These are phyloP conservation scores for Didymella pomorum DNA, from an alignment of 2,329 filamentous ascomycete genomes.

Conservation along the genomic window DNA sequence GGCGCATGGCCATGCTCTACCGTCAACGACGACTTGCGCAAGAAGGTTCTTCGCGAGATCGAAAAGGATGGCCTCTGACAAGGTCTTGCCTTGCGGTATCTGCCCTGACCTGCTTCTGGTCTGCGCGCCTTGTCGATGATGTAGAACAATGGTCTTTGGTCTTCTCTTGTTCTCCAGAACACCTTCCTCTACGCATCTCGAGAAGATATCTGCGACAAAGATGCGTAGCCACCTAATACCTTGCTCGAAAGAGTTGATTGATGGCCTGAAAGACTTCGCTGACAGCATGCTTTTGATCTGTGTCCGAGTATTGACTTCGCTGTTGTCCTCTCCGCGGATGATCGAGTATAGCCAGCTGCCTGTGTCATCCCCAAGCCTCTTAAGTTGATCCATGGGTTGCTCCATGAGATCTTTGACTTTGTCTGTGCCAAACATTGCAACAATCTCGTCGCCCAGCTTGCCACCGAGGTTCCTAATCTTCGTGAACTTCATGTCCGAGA, in stretches of 20 bases:
- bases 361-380: constrained; percentile 81
- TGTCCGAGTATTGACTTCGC: constrained; percentile 88
- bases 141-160: constrained; percentile 84
- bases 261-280: constrained; percentile 91
- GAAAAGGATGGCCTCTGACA: constrained; percentile 77
- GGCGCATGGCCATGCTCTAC: constrained; percentile 86
- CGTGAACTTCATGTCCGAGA: constrained; percentile 87
- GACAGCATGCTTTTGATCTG: constrained; percentile 98
- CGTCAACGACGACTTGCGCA: constrained; percentile 78
- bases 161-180: constrained; percentile 85
- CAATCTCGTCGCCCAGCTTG: constrained; percentile 80
- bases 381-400: constrained; percentile 77
- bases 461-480: constrained; percentile 11
- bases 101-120: constrained; percentile 77
- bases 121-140: constrained; percentile 78
- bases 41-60: constrained; percentile 79
- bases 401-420: constrained; percentile 76
- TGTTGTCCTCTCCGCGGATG: constrained; percentile 84
- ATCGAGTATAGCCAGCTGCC: constrained; percentile 85
- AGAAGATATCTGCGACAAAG: constrained; percentile 89
- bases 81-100: constrained; percentile 76
- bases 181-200: constrained; percentile 87
- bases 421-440: constrained; percentile 82
- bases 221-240: constrained; percentile 87
- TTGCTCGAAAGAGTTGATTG: constrained; percentile 79